Evolutionary conservation across 257 asterid species (phyloP).

Genomic region (Paulownia fortunei): DNA sequence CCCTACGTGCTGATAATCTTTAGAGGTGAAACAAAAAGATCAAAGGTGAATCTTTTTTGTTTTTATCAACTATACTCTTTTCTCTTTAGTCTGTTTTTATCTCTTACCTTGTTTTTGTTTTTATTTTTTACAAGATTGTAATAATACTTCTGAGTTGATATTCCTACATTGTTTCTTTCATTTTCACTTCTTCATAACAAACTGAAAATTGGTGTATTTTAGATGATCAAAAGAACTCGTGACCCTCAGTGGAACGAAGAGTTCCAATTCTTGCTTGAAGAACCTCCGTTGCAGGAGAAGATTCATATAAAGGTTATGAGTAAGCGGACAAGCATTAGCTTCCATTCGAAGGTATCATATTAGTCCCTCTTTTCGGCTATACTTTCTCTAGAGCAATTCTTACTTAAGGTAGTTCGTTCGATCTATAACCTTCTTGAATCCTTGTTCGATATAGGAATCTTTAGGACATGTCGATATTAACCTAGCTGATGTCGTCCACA

Average conservation of each 20-base stretch:
- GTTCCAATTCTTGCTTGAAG: constrained; percentile 86
- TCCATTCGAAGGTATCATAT: constrained; percentile 62
- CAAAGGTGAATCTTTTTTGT: constrained; percentile 52
- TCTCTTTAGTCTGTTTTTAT: neutral
- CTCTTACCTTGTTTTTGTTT: no score
- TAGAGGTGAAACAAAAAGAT: constrained; percentile 78
- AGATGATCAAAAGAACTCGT: constrained; percentile 72
- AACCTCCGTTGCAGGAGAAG: constrained; percentile 80
- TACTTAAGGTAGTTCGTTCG: neutral
- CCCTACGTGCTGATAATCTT: constrained; percentile 64
- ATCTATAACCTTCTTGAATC: neutral
- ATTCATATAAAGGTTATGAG: constrained; percentile 79
- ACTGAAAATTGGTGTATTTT: neutral
- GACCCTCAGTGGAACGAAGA: constrained; percentile 89
- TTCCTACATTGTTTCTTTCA: neutral
- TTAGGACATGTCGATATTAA: constrained; percentile 80
- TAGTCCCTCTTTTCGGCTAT: neutral
- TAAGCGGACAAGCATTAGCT: constrained; percentile 63
- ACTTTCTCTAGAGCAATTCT: neutral
- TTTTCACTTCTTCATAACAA: neutral
- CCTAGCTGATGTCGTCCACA: constrained; percentile 77
- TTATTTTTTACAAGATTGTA: no score
- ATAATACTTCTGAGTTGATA: neutral
- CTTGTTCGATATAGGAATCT: constrained; percentile 55
- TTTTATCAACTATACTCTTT: neutral